Base-by-base conservation (phyloP, 306 rosid species). In the Lupinus albus region DNA sequence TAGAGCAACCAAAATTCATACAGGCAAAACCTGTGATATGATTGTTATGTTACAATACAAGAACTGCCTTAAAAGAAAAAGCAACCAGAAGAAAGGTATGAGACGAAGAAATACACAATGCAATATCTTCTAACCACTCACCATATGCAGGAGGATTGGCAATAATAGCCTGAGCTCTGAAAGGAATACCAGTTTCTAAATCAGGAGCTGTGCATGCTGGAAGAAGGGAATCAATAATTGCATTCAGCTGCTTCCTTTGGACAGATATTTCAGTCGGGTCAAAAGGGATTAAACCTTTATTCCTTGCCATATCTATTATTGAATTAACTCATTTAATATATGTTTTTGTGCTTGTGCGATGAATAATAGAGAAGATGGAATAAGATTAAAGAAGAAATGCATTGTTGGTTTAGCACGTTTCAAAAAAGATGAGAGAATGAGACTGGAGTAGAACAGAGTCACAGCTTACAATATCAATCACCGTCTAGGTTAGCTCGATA, bases 131-230 rank as follows among this genome's bases (percentile, higher is more conserved):
- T 45, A 67, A 51, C 64, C 61, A 67, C 88, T 86, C 83, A 90
- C 99, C 99, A 77, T 82, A 93, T 48, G 92, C 96, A 70, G 97
- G 96, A 82, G 96, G 95, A 62, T 93, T 93, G 72, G 97, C 97
- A 84, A 93, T 90, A 76, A 93, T 90, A 70, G 99, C 94, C 78
- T 90, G 99, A 55, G 96, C 95, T 71, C 80, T 83, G 77, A 93
- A 93, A 58, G 95, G 85, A 64, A 46, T 62, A n/a, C 88, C 87
- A 21, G 96, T 90, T 81, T 93, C 97, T 16, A 75, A 59, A 84
- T 88, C 96, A 67, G 99, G 90, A 67, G 82, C 96, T 1, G 96
- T 93, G 80, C 99, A 93, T 38, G 99, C 99, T 35, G 97, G 99
- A 77, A 83, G 99, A 78, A 88, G 87, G 80, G 99, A 90, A 67